Conservation (phyloP, 2,329 filamentous ascomycete genomes). For the Ophiocordyceps australis region DNA sequence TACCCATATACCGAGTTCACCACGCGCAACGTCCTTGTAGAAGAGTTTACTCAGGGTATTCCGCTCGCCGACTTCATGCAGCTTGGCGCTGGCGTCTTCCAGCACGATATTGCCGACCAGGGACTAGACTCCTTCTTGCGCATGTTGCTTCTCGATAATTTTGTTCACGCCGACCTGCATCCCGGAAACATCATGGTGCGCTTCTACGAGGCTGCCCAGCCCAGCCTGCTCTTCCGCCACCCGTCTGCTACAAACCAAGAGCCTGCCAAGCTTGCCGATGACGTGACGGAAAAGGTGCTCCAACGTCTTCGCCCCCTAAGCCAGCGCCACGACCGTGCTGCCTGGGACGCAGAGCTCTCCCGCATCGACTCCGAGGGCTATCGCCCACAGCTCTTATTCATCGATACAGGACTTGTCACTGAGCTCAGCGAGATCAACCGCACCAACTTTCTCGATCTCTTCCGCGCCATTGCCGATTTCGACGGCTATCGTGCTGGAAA, state of each 20-base stretch:
- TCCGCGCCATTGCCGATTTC: conserved; percentile 90
- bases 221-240: conserved; percentile 32
- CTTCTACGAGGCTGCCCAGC: conserved; percentile 71
- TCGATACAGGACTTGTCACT: conserved; percentile 89
- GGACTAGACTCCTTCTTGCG: conserved; percentile 89
- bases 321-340: conserved; percentile 37
- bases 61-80: conserved; percentile 80
- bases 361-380: conserved; percentile 77
- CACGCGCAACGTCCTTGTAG: conserved; percentile 78
- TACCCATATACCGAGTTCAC: conserved; percentile 88
- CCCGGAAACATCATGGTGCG: conserved; percentile 99
- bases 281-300: conserved; percentile 79
- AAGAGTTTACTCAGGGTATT: conserved; percentile 92
- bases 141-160: conserved; percentile 95
- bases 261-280: conserved; percentile 23
- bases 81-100: conserved; percentile 80
- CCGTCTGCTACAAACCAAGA: conserved; percentile 6
- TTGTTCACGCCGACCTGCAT: conserved; percentile 89
- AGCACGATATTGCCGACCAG: conserved; percentile 86
- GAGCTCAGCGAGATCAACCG: conserved; percentile 79
- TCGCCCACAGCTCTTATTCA: conserved; percentile 87
- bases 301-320: conserved; percentile 59
- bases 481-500: conserved; percentile 91
- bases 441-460: conserved; percentile 82
- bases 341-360: conserved; percentile 58